Conservation (phyloP, 2,329 filamentous ascomycete species). For the Mycosphaerella sp. region DNA sequence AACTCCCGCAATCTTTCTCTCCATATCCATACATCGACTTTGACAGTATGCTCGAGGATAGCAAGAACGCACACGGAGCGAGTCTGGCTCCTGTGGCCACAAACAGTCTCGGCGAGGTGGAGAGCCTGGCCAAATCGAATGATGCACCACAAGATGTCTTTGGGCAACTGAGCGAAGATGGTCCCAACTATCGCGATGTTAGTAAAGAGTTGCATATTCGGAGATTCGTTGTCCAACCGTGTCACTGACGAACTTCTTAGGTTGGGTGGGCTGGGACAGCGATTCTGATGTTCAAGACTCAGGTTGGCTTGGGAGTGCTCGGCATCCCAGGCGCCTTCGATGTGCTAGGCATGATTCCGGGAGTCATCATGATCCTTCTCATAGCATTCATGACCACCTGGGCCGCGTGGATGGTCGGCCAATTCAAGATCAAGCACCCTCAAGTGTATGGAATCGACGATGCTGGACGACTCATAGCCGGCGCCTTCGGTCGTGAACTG, state of each 20-base stretch:
- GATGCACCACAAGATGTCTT: conserved; percentile 17
- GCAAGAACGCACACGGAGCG: conserved; percentile 11
- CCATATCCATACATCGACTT: neutral
- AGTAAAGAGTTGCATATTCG: neutral
- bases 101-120: conserved; percentile 15
- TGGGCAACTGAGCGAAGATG: conserved; percentile 16
- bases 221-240: neutral
- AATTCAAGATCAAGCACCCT: conserved; percentile 51
- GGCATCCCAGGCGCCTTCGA: conserved; percentile 42
- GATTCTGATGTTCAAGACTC: conserved; percentile 43
- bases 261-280: conserved; percentile 40
- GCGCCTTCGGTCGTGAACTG: conserved; percentile 47
- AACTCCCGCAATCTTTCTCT: conserved; percentile 1
- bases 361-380: conserved; percentile 39
- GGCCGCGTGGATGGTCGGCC: conserved; percentile 46
- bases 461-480: conserved; percentile 50
- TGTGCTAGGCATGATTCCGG: conserved; percentile 44
- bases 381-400: conserved; percentile 44
- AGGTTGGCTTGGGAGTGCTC: conserved; percentile 45
- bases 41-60: conserved; percentile 10
- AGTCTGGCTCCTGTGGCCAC: conserved; percentile 15
- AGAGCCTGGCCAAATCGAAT: conserved; percentile 6
- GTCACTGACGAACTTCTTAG: conserved; percentile 1
- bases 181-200: conserved; percentile 27
- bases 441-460: conserved; percentile 55